These are phyloP conservation scores for Blastobotrys ciferrii DNA, from an alignment of 1,139 yeast genomes.

Conservation along the genomic window DNA sequence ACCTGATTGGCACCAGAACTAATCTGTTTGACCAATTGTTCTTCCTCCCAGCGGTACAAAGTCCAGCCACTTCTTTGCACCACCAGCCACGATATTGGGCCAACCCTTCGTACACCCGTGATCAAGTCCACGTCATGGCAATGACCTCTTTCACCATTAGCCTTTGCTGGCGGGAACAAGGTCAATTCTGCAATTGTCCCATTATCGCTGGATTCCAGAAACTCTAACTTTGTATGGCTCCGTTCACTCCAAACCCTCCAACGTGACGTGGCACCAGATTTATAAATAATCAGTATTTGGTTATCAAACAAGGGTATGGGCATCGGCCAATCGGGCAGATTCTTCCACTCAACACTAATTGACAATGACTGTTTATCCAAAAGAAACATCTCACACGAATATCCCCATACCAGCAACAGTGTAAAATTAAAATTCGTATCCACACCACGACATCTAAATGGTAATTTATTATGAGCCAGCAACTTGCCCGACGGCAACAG, in stretches of 20 bases:
- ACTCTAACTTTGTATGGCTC: conserved; percentile 4
- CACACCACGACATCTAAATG: conserved; percentile 22
- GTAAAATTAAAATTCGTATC: conserved; percentile 16
- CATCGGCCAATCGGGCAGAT: conserved; percentile 27
- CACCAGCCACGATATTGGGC: conserved; percentile 24
- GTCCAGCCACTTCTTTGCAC: conserved; percentile 28
- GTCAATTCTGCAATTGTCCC: too few relatives aligned
- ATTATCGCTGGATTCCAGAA: conserved; percentile 3
- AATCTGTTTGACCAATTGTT: conserved; percentile 22
- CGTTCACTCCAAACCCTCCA: conserved; percentile 5
- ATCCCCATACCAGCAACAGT: conserved; percentile 25
- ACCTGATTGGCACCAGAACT: conserved; percentile 24
- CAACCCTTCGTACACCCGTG: conserved; percentile 22
- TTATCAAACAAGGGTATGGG: conserved; percentile 25
- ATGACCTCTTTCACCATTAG: conserved; percentile 17
- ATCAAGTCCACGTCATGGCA: conserved; percentile 20
- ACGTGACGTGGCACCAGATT: conserved; percentile 20
- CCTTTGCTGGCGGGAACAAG: conserved; percentile 6
- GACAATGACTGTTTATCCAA: conserved; percentile 19
- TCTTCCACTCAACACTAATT: conserved; percentile 18
- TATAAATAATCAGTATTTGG: conserved; percentile 21
- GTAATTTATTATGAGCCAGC: conserved; percentile 15
- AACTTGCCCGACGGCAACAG: conserved; percentile 21
- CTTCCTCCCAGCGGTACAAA: conserved; percentile 27
- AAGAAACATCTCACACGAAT: conserved; percentile 24